A percentile compares a stretch with the other conserved stretches of the same genome.
Conservation (phyloP, 2,329 filamentous ascomycete genomes). For the Sporothrix curviconia region DNA sequence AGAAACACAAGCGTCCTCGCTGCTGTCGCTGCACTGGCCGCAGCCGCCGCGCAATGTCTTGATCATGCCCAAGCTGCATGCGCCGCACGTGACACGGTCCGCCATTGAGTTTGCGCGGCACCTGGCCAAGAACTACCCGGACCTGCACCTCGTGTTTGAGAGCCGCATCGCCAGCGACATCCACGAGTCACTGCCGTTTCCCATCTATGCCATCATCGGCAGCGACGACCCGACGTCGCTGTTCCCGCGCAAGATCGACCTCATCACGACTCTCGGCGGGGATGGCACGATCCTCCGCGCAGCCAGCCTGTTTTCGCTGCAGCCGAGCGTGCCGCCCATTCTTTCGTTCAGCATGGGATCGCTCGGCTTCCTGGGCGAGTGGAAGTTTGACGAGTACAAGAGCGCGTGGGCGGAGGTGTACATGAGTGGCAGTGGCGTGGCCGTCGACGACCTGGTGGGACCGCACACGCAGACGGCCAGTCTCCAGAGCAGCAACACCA, state of each 20-base stretch:
- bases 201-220: conserved; percentile 56
- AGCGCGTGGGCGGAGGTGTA: conserved; percentile 87
- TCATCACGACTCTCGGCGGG: conserved; percentile 84
- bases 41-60: conserved; percentile 50
- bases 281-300: conserved; percentile 87
- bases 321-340: conserved; percentile 77
- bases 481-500: conserved; percentile 22
- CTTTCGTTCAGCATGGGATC: conserved; percentile 96
- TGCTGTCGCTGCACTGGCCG: conserved; percentile 50
- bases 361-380: conserved; percentile 88
- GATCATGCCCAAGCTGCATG: conserved; percentile 53
- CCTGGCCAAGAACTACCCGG: conserved; percentile 71
- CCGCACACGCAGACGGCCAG: conserved; percentile 35
- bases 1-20: conserved; percentile 48
- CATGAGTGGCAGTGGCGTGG: conserved; percentile 60
- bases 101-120: conserved; percentile 59
- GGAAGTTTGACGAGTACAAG: conserved; percentile 92
- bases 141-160: conserved; percentile 77
- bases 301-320: conserved; percentile 77
- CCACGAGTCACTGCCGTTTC: conserved; percentile 64
- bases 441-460: conserved; percentile 37
- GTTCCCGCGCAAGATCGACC: conserved; percentile 75
- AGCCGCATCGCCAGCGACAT: conserved; percentile 64
- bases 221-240: conserved; percentile 37
- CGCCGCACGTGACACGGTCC: conserved; percentile 45